phyloP scores from a whole-genome alignment of 2,329 filamentous ascomycete species.

The Trichoderma gracile region DNA sequence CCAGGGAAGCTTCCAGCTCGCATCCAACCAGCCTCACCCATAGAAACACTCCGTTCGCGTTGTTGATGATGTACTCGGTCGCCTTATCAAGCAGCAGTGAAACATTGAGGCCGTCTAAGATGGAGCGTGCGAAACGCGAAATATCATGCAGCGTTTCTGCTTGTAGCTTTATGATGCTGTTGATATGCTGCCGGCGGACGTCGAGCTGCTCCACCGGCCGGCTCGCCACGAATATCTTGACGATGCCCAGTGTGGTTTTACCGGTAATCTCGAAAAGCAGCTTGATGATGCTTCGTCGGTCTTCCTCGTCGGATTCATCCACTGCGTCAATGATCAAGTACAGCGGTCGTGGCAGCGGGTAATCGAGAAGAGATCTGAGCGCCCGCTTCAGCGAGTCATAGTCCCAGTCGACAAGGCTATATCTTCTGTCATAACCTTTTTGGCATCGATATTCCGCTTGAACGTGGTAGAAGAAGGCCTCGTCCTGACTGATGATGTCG shows the following conservation, averaged over 20 bases:
- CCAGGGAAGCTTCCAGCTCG: neutral
- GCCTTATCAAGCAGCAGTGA: neutral
- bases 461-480: neutral
- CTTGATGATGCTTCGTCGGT: neutral
- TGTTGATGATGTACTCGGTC: neutral
- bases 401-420: neutral
- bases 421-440: no score
- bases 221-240: neutral
- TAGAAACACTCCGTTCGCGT: neutral
- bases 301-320: neutral
- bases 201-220: conserved; percentile 1
- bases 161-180: neutral
- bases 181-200: neutral
- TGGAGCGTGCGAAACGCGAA: neutral
- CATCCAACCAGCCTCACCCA: neutral
- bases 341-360: neutral
- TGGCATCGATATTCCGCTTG: neutral
- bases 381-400: neutral
- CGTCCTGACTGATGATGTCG: neutral
- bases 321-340: conserved; percentile 2
- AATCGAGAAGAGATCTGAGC: neutral
- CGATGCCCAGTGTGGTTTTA: neutral
- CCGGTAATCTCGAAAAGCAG: neutral
- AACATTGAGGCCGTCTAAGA: neutral
- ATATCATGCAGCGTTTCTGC: neutral